These are phyloP conservation scores for Lithocarpus polystachyus DNA, from an alignment of 306 rosid species.

Conservation along the genomic window DNA sequence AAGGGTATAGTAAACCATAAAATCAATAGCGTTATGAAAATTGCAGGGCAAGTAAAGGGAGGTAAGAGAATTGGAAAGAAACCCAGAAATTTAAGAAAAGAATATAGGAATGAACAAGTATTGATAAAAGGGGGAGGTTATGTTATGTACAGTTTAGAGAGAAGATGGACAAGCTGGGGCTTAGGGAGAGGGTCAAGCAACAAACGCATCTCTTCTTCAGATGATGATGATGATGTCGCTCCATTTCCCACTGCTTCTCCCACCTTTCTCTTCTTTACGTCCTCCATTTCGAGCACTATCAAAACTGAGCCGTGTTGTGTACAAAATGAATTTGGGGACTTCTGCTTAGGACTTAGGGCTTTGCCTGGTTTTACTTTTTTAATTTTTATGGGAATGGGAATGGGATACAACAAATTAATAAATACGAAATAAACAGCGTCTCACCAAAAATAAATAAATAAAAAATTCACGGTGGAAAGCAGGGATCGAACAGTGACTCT, in stretches of 20 bases:
- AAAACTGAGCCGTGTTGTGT: background rate
- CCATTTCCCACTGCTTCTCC: slow-evolving; percentile 33
- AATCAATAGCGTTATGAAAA: background rate
- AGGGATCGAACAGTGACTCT: too few species aligned
- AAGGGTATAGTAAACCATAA: background rate
- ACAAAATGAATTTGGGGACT: background rate
- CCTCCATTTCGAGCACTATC: slow-evolving; percentile 42
- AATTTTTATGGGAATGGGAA: too few species aligned
- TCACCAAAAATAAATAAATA: too few species aligned
- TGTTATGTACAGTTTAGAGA: slow-evolving; percentile 57
- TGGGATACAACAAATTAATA: too few species aligned
- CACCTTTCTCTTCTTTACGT: slow-evolving; percentile 72
- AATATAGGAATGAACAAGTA: background rate
- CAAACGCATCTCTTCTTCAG: slow-evolving; percentile 50
- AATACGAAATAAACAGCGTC: too few species aligned
- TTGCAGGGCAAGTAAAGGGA: background rate
- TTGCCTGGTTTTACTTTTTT: too few species aligned
- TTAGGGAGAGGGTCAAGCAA: slow-evolving; percentile 69
- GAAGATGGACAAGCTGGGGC: slow-evolving; percentile 75
- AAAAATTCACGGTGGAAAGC: too few species aligned
- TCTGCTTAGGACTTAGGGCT: too few species aligned
- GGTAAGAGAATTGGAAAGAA: background rate
- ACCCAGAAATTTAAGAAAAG: background rate
- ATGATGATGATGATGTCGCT: slow-evolving; percentile 16
- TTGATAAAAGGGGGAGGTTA: background rate